These are phyloP conservation scores for Penicillium freii DNA, from an alignment of 2,329 filamentous ascomycete genomes.

Conservation along the genomic window DNA sequence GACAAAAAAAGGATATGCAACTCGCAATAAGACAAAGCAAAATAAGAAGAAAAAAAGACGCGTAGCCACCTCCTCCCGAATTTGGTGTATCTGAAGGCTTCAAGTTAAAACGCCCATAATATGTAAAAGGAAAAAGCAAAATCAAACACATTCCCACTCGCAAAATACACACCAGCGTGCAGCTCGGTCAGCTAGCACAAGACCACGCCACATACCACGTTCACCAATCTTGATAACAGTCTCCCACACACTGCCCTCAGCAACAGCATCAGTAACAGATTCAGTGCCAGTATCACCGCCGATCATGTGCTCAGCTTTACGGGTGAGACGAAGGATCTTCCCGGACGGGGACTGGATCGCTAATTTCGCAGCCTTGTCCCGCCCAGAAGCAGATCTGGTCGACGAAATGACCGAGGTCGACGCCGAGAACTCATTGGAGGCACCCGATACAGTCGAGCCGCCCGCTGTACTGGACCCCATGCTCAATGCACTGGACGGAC, in stretches of 20 bases:
- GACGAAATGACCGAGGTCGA: constrained; percentile 56
- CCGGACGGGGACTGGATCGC: constrained; percentile 92
- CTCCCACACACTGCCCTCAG: constrained; percentile 61
- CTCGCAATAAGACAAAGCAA: constrained; percentile 1
- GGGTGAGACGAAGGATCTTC: constrained; percentile 74
- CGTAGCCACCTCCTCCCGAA: background rate
- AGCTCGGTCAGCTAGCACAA: constrained; percentile 64
- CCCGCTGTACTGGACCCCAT: constrained; percentile 57
- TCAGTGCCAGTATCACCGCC: constrained; percentile 32
- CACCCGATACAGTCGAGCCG: constrained; percentile 51
- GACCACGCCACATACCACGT: constrained; percentile 60
- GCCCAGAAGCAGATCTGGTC: constrained; percentile 31
- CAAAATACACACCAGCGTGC: constrained; percentile 69
- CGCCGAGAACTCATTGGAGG: constrained; percentile 43
- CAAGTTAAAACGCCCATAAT: constrained; percentile 1
- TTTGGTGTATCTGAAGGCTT: constrained; percentile 3
- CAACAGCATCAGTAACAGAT: constrained; percentile 37
- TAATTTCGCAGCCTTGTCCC: constrained; percentile 84
- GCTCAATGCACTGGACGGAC: constrained; percentile 59
- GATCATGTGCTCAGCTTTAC: constrained; percentile 49
- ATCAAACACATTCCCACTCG: constrained; percentile 61
- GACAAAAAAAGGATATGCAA: constrained; percentile 6
- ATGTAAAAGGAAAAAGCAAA: constrained; percentile 4
- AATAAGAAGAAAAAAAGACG: constrained; percentile 2
- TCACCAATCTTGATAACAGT: constrained; percentile 67